phyloP scores from a whole-genome alignment of 2,329 filamentous ascomycete genomes.

The Phoma herbarum region DNA sequence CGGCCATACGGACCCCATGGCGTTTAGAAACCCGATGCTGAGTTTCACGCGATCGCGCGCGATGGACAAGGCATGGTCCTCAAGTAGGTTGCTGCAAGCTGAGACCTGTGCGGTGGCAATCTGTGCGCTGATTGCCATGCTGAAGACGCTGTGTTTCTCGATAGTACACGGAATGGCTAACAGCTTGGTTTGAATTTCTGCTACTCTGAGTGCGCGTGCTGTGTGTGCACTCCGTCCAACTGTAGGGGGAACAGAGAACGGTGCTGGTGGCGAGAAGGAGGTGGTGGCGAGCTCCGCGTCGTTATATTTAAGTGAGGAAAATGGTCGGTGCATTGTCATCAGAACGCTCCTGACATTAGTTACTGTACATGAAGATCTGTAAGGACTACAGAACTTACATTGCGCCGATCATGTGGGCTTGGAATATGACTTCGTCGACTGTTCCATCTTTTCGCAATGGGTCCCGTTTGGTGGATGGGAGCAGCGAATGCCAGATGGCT shows the following conservation, averaged over 20 bases:
- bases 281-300: constrained; percentile 52
- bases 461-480: constrained; percentile 76
- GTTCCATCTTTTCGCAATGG: constrained; percentile 72
- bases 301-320: constrained; percentile 47
- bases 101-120: constrained; percentile 58
- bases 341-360: constrained; percentile 29
- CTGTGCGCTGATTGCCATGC: constrained; percentile 40
- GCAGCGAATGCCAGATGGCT: constrained; percentile 78
- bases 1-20: constrained; percentile 73
- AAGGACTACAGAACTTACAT: constrained; percentile 35
- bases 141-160: constrained; percentile 68
- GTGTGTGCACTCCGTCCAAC: constrained; percentile 67
- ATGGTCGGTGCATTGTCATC: constrained; percentile 53
- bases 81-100: constrained; percentile 65
- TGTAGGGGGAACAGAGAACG: constrained; percentile 57
- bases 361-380: constrained; percentile 4
- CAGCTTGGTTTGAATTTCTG: constrained; percentile 77
- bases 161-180: constrained; percentile 76
- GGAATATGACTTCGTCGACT: constrained; percentile 89
- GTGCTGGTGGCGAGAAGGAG: constrained; percentile 67
- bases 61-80: constrained; percentile 67
- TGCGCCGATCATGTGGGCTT: constrained; percentile 79
- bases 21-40: constrained; percentile 76
- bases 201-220: constrained; percentile 78
- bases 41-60: constrained; percentile 78